Conservation (phyloP, 352 stramenopile genomes). For the Pythium oligandrum region DNA sequence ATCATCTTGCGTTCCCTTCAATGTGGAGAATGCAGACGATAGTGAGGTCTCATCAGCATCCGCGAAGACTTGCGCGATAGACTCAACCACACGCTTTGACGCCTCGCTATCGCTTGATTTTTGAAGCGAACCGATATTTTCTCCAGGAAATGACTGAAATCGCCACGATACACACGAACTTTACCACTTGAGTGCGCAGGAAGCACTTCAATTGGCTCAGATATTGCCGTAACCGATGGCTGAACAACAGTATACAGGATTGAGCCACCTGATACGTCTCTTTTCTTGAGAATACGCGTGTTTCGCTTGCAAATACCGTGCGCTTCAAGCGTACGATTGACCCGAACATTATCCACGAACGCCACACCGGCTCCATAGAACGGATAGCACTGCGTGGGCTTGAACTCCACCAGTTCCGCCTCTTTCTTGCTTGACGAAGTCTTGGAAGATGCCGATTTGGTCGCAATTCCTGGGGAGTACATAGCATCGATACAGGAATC, state of each 20-base stretch:
- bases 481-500: constrained; percentile 7
- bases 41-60: constrained; percentile 1
- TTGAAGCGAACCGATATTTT: too few relatives aligned
- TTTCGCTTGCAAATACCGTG: constrained; percentile 3
- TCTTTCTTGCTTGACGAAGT: not conserved
- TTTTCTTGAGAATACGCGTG: constrained; percentile 5
- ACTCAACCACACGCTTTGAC: too few relatives aligned
- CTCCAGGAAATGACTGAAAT: too few relatives aligned
- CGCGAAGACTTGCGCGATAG: not conserved
- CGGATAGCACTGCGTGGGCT: constrained; percentile 1
- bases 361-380: constrained; percentile 6
- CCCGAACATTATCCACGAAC: constrained; percentile 6
- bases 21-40: not conserved
- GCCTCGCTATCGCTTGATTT: too few relatives aligned
- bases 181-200: too few relatives aligned
- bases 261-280: not conserved
- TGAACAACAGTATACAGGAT: not conserved
- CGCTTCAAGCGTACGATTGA: constrained; percentile 2
- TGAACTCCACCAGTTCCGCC: constrained; percentile 2
- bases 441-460: not conserved
- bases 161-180: too few relatives aligned
- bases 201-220: not conserved
- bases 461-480: not conserved
- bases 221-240: not conserved
- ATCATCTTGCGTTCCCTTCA: not conserved